Evolutionary conservation across 1,284 basidiomycete species (phyloP), one percentile per base, ranked within the genome.

Genomic region (Porogramme epimiltina): DNA sequence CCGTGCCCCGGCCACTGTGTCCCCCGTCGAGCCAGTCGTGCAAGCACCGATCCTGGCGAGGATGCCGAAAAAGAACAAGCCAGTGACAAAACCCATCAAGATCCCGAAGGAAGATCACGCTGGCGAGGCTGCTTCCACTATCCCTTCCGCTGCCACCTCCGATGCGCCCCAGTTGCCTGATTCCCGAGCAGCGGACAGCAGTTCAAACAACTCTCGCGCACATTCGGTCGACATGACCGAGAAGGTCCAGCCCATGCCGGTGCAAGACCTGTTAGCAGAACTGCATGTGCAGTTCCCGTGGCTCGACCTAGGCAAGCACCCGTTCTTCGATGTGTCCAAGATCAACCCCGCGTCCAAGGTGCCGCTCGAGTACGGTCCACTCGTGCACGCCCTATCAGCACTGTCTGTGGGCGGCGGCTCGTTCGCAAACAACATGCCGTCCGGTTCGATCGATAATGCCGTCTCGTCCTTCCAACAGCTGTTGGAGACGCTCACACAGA

Each of bases 391-490:
- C 1, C 68, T 92, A n/a, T 91, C 90, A 11, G 87, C 90, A 20
- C 72, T 92, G 34, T 91, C 89, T 1, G 86, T 89, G n/a, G 89
- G 89, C 2, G 87, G 89, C 16, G 87, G 86, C n/a, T 89, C 87
- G 5, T 90, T 90, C 61, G 84, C 88, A 26, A 89, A 87, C 62
- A 86, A 82, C 62, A 85, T 89, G 73, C 87, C 89, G 18, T 82
- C 86, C 2, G 87, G 87, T 8, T 89, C 89, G 18, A 90, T 91
- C 62, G 90, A 92, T 66, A 88, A 89, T 41, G 89, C 90, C 1
- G 88, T 92, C 19, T 87, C 88, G 3, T 91, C 89, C 15, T 92
- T 92, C 72, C 89, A 92, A 62, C 89, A 91, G 62, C 73, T 92
- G 2, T 73, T 92, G 25, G 90, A 92, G 72, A 92, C 90, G 0